A percentile compares a stretch with the other conserved stretches of the same genome.
Evolutionary conservation across 495 filamentous ascomycete species (phyloP).

Genomic region (Tuber indicum): DNA sequence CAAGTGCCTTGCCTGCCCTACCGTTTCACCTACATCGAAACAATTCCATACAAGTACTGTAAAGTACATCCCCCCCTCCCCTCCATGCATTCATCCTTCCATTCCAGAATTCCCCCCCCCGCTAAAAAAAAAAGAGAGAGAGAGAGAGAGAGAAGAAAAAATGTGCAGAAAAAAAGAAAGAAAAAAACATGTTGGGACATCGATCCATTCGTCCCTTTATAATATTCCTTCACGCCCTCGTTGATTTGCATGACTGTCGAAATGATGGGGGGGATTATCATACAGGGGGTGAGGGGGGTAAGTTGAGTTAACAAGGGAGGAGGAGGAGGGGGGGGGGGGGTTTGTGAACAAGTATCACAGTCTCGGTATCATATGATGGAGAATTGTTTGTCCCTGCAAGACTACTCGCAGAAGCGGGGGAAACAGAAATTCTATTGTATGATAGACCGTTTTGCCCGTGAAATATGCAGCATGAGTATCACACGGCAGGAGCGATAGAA

Average conservation of each 20-base stretch:
- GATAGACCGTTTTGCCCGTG: not conserved
- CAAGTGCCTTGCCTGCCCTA: not conserved
- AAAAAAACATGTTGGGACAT: not conserved
- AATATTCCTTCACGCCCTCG: not conserved
- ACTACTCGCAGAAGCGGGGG: not conserved
- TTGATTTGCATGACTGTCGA: not conserved
- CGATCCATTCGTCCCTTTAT: not conserved
- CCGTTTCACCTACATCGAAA: not conserved
- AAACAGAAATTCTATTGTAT: not conserved
- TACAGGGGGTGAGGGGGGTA: not conserved
- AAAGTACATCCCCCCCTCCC: not conserved
- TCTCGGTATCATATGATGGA: not conserved
- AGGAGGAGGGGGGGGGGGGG: not conserved
- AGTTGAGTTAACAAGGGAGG: not conserved
- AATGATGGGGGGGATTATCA: not conserved
- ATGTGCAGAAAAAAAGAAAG: not conserved
- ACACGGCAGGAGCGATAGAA: not conserved
- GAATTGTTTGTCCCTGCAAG: not conserved
- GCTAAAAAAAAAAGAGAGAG: not conserved
- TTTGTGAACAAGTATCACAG: not conserved
- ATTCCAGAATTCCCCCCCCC: not conserved
- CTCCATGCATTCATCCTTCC: no score
- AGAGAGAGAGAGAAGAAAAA: not conserved
- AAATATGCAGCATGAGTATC: not conserved
- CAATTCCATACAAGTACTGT: not conserved